Evolutionary conservation across 768 basidiomycete species (phyloP).

Genomic region (Rhizopogon vesiculosus): DNA sequence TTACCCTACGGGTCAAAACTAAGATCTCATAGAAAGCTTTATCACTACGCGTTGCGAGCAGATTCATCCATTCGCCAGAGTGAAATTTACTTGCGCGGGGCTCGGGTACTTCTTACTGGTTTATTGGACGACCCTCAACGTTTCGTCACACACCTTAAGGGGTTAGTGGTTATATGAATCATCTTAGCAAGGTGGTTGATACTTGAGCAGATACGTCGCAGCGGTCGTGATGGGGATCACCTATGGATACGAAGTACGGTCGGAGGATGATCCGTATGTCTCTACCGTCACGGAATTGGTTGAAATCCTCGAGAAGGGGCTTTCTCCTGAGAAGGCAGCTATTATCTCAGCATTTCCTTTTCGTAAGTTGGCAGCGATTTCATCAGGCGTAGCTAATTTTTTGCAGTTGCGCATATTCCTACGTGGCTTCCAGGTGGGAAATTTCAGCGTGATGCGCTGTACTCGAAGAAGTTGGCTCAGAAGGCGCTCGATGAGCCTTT

Average conservation of each 20-base stretch:
- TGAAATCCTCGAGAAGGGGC: not conserved
- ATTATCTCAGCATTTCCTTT: slow-evolving; percentile 16
- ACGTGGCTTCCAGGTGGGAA: slow-evolving; percentile 14
- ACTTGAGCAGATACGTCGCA: slow-evolving; percentile 9
- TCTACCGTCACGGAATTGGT: slow-evolving; percentile 9
- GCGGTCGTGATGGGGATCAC: slow-evolving; percentile 17
- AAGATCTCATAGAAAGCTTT: slow-evolving; percentile 14
- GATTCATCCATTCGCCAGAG: slow-evolving; percentile 9
- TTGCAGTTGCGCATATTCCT: slow-evolving; percentile 14
- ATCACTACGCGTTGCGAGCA: slow-evolving; percentile 8
- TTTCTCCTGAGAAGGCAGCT: slow-evolving; percentile 16
- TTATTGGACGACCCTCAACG: slow-evolving; percentile 11
- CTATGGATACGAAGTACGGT: slow-evolving; percentile 13
- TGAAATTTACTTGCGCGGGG: slow-evolving; percentile 4
- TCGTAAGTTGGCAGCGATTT: slow-evolving; percentile 8
- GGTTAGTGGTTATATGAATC: slow-evolving; percentile 6
- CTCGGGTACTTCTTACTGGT: slow-evolving; percentile 3
- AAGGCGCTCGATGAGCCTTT: slow-evolving; percentile 15
- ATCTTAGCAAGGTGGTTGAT: not conserved
- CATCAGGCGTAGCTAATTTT: not conserved
- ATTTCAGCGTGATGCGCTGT: slow-evolving; percentile 6
- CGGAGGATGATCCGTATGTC: slow-evolving; percentile 15
- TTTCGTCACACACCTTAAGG: slow-evolving; percentile 9
- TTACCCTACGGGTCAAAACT: slow-evolving; percentile 14
- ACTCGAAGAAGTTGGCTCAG: slow-evolving; percentile 8